Conservation (phyloP, 257 asterid genomes). For the Fraxinus excelsior region DNA sequence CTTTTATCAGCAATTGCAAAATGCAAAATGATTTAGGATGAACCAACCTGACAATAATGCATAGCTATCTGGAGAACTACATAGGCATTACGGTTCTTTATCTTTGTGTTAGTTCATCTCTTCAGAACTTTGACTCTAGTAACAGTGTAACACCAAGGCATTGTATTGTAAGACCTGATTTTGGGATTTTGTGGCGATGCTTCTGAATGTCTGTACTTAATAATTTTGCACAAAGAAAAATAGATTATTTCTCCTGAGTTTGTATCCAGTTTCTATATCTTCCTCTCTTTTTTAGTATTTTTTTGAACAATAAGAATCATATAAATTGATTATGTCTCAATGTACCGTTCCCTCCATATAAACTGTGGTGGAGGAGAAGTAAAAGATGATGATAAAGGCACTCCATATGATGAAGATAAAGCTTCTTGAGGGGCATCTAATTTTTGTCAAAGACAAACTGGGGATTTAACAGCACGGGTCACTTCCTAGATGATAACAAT, state of each 20-base stretch:
- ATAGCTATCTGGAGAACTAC: too few species aligned
- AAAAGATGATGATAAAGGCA: conserved; percentile 27
- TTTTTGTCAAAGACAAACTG: conserved; percentile 43
- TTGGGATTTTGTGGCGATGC: too few species aligned
- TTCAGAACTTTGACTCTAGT: too few species aligned
- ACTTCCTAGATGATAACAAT: conserved; percentile 24
- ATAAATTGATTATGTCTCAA: conserved; percentile 27
- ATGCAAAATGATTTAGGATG: too few species aligned
- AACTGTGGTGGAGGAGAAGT: conserved; percentile 70
- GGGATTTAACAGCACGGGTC: conserved; percentile 71
- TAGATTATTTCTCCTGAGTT: background rate
- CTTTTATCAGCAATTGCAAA: too few species aligned
- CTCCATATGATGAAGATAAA: conserved; percentile 36
- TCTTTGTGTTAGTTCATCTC: too few species aligned
- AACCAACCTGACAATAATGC: too few species aligned
- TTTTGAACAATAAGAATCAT: background rate
- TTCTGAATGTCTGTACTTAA: too few species aligned
- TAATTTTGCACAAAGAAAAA: background rate
- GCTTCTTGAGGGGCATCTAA: conserved; percentile 43
- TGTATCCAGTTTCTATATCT: background rate
- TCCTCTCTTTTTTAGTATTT: background rate
- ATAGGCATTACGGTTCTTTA: too few species aligned
- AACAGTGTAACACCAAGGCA: too few species aligned
- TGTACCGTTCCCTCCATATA: conserved; percentile 42
- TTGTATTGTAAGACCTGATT: too few species aligned